Evolutionary conservation across 805 yeast species (phyloP), one percentile per base, ranked within the genome.

Genomic region (Helenozyma baotianmanensis): DNA sequence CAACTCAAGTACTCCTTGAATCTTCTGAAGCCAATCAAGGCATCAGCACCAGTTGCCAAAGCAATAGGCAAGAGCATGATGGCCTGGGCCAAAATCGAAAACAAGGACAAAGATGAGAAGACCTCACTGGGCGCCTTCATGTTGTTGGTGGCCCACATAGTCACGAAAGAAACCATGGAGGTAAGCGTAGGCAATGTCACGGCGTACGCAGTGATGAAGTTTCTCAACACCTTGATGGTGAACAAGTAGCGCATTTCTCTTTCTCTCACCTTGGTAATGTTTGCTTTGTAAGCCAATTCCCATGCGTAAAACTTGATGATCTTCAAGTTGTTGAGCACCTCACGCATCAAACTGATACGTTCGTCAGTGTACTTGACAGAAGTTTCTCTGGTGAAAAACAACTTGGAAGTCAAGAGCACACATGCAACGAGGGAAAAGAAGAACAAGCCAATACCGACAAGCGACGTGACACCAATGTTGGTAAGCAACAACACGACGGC

Each of bases 291-390:
- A 13, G 74, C 68, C 33, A 53, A 21, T 48, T 68, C 74, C 74
- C 74, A 68, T 10, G 72, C 67, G 42, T 66, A 68, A 33, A 58
- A 68, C 48, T 68, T 68, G 46, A 68, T 65, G 19, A 67, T 51
- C 42, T 68, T 68, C 40, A 68, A 49, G 45, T 65, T 61, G 19
- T 50, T 49, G 36, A 68, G 54, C 22, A 62, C 55, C 45, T 68
- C 72, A 38, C 70, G 58, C 64, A 68, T 65, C 32, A 61, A 50
- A 15, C 65, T 51, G 30, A 68, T 59, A 40, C 72, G 48, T 39
- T 56, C 52, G 44, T 68, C 72, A n/a, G 72, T 68, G 45, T 40
- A 59, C 38, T 50, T 49, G 27, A 60, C 64, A 6, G 56, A 65
- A 2, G 38, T 49, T 40, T 62, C 63, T 45, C 72, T 53, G 21